These are phyloP conservation scores for Protomyces inouyei DNA, from an alignment of 1,139 yeast species.

Conservation along the genomic window DNA sequence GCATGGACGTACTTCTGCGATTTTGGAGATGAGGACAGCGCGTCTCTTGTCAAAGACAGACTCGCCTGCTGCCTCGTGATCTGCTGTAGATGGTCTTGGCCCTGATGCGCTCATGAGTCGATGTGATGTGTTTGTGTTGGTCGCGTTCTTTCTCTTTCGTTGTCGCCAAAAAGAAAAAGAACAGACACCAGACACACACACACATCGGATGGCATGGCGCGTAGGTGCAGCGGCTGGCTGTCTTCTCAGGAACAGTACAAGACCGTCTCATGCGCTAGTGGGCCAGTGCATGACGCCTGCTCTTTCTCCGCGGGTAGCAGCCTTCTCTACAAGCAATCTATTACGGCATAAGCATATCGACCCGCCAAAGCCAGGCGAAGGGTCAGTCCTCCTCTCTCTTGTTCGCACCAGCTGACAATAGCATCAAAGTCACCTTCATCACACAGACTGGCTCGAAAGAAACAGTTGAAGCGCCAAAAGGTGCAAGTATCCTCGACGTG, in stretches of 20 bases:
- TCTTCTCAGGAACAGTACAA: no score
- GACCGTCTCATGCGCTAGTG: no score
- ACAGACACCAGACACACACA: no score
- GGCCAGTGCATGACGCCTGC: no score
- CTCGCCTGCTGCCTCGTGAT: neutral
- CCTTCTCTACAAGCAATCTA: constrained; percentile 31
- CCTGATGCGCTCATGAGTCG: neutral
- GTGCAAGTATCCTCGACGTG: constrained; percentile 84
- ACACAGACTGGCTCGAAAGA: constrained; percentile 84
- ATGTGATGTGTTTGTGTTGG: neutral
- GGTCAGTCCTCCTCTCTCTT: constrained; percentile 36
- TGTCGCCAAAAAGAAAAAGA: neutral
- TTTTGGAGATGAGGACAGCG: neutral
- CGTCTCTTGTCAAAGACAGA: neutral
- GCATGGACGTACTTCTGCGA: neutral
- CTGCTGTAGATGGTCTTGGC: neutral
- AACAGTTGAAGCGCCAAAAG: constrained; percentile 81
- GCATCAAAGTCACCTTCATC: constrained; percentile 75
- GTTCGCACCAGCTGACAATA: neutral
- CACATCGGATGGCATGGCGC: no score
- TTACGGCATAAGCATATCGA: constrained; percentile 73
- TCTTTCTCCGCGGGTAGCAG: neutral
- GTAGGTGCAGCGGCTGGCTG: no score
- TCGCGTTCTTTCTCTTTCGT: neutral
- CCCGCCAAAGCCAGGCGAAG: constrained; percentile 91